Evolutionary conservation across 1,139 yeast genomes (phyloP), one percentile per base, ranked within the genome.

Genomic region (Debaryomycetaceae sp.): DNA sequence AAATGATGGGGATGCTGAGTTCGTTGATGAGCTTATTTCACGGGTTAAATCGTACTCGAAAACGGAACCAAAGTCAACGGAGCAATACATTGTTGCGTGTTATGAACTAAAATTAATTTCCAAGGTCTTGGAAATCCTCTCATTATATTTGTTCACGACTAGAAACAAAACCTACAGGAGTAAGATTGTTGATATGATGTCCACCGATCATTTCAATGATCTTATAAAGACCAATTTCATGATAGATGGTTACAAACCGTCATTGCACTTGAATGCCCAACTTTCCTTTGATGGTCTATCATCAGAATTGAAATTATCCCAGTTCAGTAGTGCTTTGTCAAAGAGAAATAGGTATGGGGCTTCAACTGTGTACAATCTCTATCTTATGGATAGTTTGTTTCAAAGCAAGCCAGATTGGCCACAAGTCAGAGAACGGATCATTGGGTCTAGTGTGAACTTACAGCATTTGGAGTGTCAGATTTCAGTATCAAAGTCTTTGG

Each of bases 91-190:
- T 14, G 65, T 70, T n/a, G 63, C 69, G 13, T 81, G 85, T 42
- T 81, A 83, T 53, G 77, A 78, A 43, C 75, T 78, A 51, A 78
- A 78, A 45, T 65, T 85, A 42, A 69, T 82, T 5, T 80, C 95
- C 0, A 81, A 84, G 54, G 79, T 87, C 14, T 78, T 87, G 5
- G 93, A 87, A 53, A 82, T 89, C 7, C 71, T 89, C 48, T 89
- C 97, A 0, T 70, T 88, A 36, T 79, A 85, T 45, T 65, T 87
- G 34, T 87, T 82, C 63, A 83, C 88, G 1, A 73, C 84, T 1
- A 69, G 75, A 35, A 75, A 76, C 45, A 62, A 63, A 8, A 56
- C 59, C 45, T 58, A 71, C 65, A 57, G 66, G 44, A 59, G 66
- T 17, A 68, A 75, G 34, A 75, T 87, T 8, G 62, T 72, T 24